Evolutionary conservation across 2,329 filamentous ascomycete genomes (phyloP), one percentile per base, ranked within the genome.

Genomic region (Colletotrichum cereale): DNA sequence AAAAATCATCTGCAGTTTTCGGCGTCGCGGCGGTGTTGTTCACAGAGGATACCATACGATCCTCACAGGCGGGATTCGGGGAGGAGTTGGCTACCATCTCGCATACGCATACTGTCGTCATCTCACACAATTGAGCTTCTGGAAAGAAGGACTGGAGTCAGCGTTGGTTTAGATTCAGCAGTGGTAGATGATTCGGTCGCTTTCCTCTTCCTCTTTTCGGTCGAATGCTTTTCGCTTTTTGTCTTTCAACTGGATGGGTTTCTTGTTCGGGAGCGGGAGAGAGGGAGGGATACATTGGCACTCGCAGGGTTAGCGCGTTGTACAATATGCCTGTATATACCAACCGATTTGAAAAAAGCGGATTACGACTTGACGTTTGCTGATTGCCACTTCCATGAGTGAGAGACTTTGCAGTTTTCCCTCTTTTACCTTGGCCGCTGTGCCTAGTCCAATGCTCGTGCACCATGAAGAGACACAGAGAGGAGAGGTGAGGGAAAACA

Each of bases 281-380:
- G 66, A 47, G 24, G 42, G 64, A 52, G 34, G 44, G 44, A 64
- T 72, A 72, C 69, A 60, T 71, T 67, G 58, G 47, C 65, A 58
- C 60, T 60, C 34, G 66, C 40, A 64, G 60, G 47, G 53, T 53
- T 47, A 57, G 66, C 66, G 38, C 69, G 58, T 64, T 72, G 69
- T 72, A 69, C 47, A 72, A 48, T 72, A 70, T 62, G 55, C 47
- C 56, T 72, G 66, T 71, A 72, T 70, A 72, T 72, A 72, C 44
- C 67, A 62, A 65, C 61, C 50, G 66, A 62, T 61, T 61, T 52
- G 66, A 47, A 48, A 61, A 56, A 66, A 57, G 34, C 52, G 40
- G 52, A 36, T 36, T 21, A 52, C 47, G 34, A 63, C 26, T 50
- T 62, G 21, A 48, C 31, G 21, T 26, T 29, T 26, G 34, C 48